phyloP scores from a whole-genome alignment of 139 green algal species.

The Astrephomene gubernaculifera region DNA sequence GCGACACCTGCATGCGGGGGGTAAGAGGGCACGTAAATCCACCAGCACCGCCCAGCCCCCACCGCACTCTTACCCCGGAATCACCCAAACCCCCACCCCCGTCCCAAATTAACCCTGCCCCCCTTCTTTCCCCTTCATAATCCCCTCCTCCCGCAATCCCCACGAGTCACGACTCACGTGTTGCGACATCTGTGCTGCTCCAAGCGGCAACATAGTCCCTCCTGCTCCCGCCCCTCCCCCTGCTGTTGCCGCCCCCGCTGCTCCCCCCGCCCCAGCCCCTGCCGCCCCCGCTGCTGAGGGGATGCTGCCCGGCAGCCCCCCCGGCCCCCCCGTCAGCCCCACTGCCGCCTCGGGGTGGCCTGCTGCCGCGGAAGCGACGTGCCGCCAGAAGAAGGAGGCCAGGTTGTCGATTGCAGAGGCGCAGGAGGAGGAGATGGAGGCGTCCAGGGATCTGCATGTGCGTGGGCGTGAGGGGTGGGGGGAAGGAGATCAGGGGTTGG shows the following conservation, averaged over 20 bases:
- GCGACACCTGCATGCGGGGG: constrained; percentile 16
- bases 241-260: no score
- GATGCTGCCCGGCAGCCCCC: background rate
- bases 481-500: background rate
- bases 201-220: no score
- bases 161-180: constrained; percentile 34
- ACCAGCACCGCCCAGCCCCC: background rate
- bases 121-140: no score
- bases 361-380: constrained; percentile 36
- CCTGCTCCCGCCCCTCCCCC: no score
- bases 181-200: constrained; percentile 45
- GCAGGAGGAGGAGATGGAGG: constrained; percentile 82
- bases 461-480: background rate
- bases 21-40: background rate
- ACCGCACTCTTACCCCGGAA: background rate
- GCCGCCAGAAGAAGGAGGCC: constrained; percentile 78
- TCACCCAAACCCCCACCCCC: no score
- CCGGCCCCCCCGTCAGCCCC: constrained; percentile 26
- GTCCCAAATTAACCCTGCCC: no score
- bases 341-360: constrained; percentile 17
- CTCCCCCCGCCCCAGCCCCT: no score
- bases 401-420: constrained; percentile 94
- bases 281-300: no score
- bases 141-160: no score
- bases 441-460: constrained; percentile 56